Base-by-base conservation (phyloP, 1,284 basidiomycete species). In the Afroboletus lepidellus region DNA sequence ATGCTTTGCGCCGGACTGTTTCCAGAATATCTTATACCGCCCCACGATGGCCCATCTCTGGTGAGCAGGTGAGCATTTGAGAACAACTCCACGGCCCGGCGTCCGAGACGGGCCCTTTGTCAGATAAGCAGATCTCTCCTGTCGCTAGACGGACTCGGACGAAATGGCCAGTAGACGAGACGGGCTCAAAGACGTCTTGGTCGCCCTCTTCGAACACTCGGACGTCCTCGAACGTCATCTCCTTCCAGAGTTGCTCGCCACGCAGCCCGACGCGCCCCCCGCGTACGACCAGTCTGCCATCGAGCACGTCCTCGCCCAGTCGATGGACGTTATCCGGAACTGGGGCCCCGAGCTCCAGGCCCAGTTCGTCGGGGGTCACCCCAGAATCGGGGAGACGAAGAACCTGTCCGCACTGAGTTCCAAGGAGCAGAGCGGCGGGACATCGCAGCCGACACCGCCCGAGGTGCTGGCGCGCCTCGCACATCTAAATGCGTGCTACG, bases 351-450 rank as follows among this genome's bases (percentile, higher is more conserved):
- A 73, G 12, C 73, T 81, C 12, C 83, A 83, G 64, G 85, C 85
- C 0, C 71, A 73, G 50, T 94, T 97, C 65, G 77, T 95, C 55
- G 79, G 77, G 2, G 91, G 85, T 2, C 94, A 96, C 72, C 94
- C 94, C 37, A 79, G 92, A 56, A 95, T 96, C 46, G 93, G 94
- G 24, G 91, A 92, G 70, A 81, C 79, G 50, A 80, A 77, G 60
- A 83, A 84, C 27, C 75, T 95, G 16, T 90, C 87, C 2, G 77
- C 69, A 37, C 73, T 91, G 45, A 93, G 90, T 68, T 81, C 83
- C 23, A 83, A 79, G 42, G 93, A 96, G 67, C 93, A 96, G 70
- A 57, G 62, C 32, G 66, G 65, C 37, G 83, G 84, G 3, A 73
- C 70, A 30, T 64, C 50, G 41, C 53, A 66, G 16, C 72, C 74